Evolutionary conservation across 2,329 filamentous ascomycete genomes (phyloP).

Genomic region (Sporothrix pseudoabietina): DNA sequence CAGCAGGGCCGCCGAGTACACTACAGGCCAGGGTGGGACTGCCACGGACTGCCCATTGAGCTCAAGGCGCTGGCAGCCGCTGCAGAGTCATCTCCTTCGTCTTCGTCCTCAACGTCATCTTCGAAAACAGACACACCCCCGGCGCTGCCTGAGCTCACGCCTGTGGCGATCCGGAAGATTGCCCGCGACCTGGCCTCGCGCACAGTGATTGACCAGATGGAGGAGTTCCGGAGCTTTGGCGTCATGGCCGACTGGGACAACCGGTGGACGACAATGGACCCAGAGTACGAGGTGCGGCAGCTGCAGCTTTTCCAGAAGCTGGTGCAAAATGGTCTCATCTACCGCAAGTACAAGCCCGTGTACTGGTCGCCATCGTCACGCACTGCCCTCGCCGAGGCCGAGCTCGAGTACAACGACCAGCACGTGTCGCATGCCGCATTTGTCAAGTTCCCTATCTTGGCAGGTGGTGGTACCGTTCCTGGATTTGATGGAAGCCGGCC

Average conservation of each 20-base stretch:
- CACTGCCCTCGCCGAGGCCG: conserved; percentile 80
- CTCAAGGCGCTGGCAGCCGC: conserved; percentile 77
- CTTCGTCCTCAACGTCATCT: background rate
- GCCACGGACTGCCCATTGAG: conserved; percentile 95
- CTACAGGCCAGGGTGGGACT: conserved; percentile 95
- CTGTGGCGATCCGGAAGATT: conserved; percentile 63
- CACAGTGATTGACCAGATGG: conserved; percentile 73
- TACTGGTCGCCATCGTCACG: conserved; percentile 82
- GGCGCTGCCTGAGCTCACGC: conserved; percentile 45
- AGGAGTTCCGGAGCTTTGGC: conserved; percentile 70
- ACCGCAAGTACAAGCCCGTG: conserved; percentile 77
- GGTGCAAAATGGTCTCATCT: conserved; percentile 72
- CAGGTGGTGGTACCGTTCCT: background rate
- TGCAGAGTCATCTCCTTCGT: background rate
- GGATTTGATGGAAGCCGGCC: conserved; percentile 39
- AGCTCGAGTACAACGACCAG: conserved; percentile 79
- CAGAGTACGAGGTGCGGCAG: conserved; percentile 72
- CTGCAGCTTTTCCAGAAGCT: conserved; percentile 74
- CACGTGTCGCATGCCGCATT: conserved; percentile 75
- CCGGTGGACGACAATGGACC: conserved; percentile 79
- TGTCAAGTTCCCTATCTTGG: conserved; percentile 73
- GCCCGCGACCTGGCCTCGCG: conserved; percentile 67
- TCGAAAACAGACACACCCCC: conserved; percentile 32
- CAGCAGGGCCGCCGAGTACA: conserved; percentile 73
- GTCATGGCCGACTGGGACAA: conserved; percentile 81